These are phyloP conservation scores for Tolypocladium pustulatum DNA, from an alignment of 2,329 filamentous ascomycete genomes.

Conservation along the genomic window DNA sequence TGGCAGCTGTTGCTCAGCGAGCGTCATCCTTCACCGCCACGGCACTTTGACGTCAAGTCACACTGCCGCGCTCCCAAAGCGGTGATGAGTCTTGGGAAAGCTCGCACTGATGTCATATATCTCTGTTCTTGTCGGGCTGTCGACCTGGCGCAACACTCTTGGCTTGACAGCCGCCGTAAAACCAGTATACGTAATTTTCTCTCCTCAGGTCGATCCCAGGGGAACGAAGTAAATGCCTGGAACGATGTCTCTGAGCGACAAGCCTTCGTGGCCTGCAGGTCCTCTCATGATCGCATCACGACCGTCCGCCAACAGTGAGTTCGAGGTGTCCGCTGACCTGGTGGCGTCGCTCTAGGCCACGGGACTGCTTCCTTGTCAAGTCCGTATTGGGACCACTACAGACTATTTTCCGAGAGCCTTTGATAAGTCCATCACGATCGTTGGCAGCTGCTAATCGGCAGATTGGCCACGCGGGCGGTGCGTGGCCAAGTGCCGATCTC, in stretches of 20 bases:
- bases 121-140: neutral
- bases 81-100: too few relatives aligned
- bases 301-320: neutral
- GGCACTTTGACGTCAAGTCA: neutral
- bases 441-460: neutral
- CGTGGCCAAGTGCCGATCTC: neutral
- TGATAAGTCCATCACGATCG: neutral
- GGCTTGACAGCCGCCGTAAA: neutral
- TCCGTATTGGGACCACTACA: neutral
- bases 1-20: neutral
- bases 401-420: too few relatives aligned
- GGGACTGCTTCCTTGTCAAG: neutral
- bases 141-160: neutral
- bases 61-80: neutral
- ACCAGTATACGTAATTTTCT: neutral
- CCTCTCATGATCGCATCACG: neutral
- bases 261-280: neutral
- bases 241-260: neutral
- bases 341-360: neutral
- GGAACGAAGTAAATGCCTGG: neutral
- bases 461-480: neutral
- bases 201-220: fast-evolving
- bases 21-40: neutral
- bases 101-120: neutral
- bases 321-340: neutral